These are phyloP conservation scores for Penicillium roqueforti DNA, from an alignment of 495 filamentous ascomycete genomes.

Conservation along the genomic window DNA sequence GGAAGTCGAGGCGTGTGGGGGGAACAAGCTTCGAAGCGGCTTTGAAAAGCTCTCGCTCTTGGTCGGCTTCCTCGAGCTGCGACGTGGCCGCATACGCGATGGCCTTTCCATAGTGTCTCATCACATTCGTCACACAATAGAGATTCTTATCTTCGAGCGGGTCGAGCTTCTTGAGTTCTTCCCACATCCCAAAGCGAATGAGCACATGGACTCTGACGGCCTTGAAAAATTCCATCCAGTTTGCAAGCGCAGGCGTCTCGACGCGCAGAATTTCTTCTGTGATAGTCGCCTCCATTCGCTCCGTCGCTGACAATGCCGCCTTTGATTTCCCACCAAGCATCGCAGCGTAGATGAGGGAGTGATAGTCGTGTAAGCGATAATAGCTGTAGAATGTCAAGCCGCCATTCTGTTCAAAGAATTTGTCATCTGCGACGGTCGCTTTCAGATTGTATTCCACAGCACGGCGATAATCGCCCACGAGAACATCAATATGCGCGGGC, in stretches of 20 bases:
- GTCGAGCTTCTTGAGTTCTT: conserved; percentile 45
- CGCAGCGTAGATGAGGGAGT: conserved; percentile 61
- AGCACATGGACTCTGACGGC: conserved; percentile 56
- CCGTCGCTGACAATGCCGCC: conserved; percentile 49
- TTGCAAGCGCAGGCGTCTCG: conserved; percentile 57
- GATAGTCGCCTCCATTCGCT: conserved; percentile 47
- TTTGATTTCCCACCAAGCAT: conserved; percentile 57
- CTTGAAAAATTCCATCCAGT: conserved; percentile 63
- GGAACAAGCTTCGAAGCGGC: conserved; percentile 43
- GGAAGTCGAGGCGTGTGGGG: conserved; percentile 45
- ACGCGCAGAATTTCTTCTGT: conserved; percentile 52
- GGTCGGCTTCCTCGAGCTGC: conserved; percentile 39
- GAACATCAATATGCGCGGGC: conserved; percentile 61
- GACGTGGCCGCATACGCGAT: conserved; percentile 52
- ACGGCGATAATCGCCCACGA: conserved; percentile 57
- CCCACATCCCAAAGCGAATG: conserved; percentile 59
- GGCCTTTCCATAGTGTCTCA: conserved; percentile 55
- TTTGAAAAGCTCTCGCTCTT: conserved; percentile 40
- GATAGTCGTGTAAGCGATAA: conserved; percentile 58
- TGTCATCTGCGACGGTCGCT: conserved; percentile 53
- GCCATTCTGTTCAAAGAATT: conserved; percentile 46
- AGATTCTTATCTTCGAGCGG: conserved; percentile 46
- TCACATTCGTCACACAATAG: conserved; percentile 55
- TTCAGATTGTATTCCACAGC: conserved; percentile 54
- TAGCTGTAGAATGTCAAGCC: conserved; percentile 58